Evolutionary conservation across 1,139 yeast species (phyloP).

Genomic region (Pichia sp.): DNA sequence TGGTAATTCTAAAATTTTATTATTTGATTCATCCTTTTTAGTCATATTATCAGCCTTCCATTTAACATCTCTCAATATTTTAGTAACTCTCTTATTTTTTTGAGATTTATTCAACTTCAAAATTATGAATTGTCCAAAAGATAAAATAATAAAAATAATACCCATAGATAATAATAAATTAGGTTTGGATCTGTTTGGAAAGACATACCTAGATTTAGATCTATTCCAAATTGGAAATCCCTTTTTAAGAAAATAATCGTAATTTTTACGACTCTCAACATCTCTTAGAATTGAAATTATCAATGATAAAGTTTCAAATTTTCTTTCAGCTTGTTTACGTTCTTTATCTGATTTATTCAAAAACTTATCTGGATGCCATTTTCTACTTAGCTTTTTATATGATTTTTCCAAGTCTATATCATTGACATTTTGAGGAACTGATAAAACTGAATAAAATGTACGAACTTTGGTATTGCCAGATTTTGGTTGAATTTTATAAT

Average conservation of each 20-base stretch:
- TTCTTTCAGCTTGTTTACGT: conserved; percentile 40
- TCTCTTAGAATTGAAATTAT: conserved; percentile 69
- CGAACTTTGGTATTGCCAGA: conserved; percentile 2
- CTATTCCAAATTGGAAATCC: conserved; percentile 70
- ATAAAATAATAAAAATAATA: conserved; percentile 7
- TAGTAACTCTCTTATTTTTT: conserved; percentile 15
- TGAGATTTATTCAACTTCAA: conserved; percentile 11
- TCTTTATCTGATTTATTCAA: conserved; percentile 33
- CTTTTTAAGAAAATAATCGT: conserved; percentile 73
- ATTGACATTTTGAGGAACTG: conserved; percentile 4
- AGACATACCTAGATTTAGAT: conserved; percentile 9
- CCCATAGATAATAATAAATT: conserved; percentile 7
- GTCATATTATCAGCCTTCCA: conserved; percentile 17
- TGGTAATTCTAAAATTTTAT: conserved; percentile 16
- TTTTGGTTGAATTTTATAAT: conserved; percentile 17
- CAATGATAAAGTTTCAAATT: conserved; percentile 68
- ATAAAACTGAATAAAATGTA: conserved; percentile 14
- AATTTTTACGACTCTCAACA: conserved; percentile 54
- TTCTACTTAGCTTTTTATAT: conserved; percentile 62
- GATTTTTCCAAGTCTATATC: conserved; percentile 61
- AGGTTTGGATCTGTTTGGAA: conserved; percentile 15
- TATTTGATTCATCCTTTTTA: background rate
- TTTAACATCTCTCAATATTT: conserved; percentile 16
- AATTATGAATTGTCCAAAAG: conserved; percentile 14
- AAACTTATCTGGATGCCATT: conserved; percentile 79